Base-by-base conservation (phyloP, 371 early-diverging fungal genomes). In the Mortierella sp. region DNA sequence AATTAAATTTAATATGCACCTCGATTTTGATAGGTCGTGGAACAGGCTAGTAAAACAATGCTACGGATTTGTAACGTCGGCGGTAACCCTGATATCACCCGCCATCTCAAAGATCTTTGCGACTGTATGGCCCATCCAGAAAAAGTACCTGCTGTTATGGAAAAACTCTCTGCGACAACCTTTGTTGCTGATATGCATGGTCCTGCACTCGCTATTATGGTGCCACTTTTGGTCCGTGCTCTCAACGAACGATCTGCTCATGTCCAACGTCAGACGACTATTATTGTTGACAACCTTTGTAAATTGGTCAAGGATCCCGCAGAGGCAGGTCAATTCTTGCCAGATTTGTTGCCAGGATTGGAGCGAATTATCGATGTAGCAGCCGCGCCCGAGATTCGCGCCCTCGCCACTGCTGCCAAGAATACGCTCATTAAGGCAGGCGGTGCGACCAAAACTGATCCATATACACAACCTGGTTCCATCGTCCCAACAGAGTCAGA, bases 221-320 rank as follows among this genome's bases (percentile, higher is more conserved):
- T 91, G 50, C 95, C 95, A 63, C 86, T 94, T 21, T 84, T 95
- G 67, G 85, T 84, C 58, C 92, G 94, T 85, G 94, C 93, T 87
- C 86, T 95, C 70, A 82, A 86, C 43, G 91, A 91, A 58, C 87
- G 91, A 55, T 84, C 85, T 62, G 87, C 89, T 33, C 86, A 90
- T 68, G 87, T 91, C 74, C 88, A 92, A 76, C 94, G 94, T 86
- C 92, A 93, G 85, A 86, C 93, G 58, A 91, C 92, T 67, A 89
- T 94, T 79, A 94, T 95, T 76, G 92, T 95, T 63, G 93, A 93
- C 84, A 95, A 95, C 83, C 88, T 95, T 87, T 94, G 90, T 77
- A 94, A 93, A 86, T 88, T 95, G 41, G 94, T 94, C 77, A 86
- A 91, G 76, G 90, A 93, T 78, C 94, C 95, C 15, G 87, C 86